Evolutionary conservation across 1,139 yeast genomes (phyloP).

Genomic region (Pichia sp.): DNA sequence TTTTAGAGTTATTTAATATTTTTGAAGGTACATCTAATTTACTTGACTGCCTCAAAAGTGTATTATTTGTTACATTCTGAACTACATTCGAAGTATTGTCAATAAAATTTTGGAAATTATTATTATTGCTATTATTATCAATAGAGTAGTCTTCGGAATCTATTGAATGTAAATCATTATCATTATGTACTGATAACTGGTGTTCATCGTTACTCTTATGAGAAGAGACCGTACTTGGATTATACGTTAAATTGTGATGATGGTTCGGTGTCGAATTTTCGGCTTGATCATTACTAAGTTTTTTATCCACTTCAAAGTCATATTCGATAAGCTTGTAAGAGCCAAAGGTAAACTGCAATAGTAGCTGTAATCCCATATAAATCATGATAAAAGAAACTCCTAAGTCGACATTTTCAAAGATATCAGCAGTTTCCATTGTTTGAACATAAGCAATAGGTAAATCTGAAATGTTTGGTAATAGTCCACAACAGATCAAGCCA

Average conservation of each 20-base stretch:
- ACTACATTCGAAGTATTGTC: not conserved
- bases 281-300: constrained; percentile 1
- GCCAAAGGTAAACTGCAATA: constrained; percentile 72
- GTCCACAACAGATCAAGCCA: constrained; percentile 68
- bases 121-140: not conserved
- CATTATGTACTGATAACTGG: not conserved
- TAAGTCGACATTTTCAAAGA: constrained; percentile 60
- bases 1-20: constrained; percentile 25
- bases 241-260: not conserved
- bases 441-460: constrained; percentile 86
- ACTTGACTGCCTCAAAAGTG: constrained; percentile 4
- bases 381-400: constrained; percentile 88
- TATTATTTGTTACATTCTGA: not conserved
- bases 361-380: constrained; percentile 63
- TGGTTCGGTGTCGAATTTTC: not conserved
- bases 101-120: not conserved
- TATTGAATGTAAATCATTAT: constrained; percentile 1
- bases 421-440: constrained; percentile 53
- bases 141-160: not conserved
- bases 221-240: not conserved
- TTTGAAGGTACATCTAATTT: constrained; percentile 14
- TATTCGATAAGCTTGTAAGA: constrained; percentile 62
- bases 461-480: constrained; percentile 78
- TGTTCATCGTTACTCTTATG: not conserved
- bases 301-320: constrained; percentile 49